These are phyloP conservation scores for Protomyces macrosporus DNA, from an alignment of 1,139 yeast species.

Conservation along the genomic window DNA sequence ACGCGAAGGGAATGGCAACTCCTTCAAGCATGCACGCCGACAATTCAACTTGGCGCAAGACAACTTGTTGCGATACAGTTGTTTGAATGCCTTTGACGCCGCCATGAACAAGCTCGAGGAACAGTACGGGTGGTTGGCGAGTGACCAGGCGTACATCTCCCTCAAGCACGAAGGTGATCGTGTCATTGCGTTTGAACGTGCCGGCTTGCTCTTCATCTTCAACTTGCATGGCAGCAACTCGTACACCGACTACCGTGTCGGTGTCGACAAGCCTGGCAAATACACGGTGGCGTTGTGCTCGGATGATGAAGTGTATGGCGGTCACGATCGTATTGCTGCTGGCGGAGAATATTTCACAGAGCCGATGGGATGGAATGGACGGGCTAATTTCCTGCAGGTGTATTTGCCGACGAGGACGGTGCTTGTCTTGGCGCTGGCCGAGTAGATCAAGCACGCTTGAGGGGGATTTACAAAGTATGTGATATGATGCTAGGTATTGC, in stretches of 20 bases:
- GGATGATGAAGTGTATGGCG: constrained; percentile 66
- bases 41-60: constrained; percentile 86
- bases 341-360: constrained; percentile 57
- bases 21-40: constrained; percentile 90
- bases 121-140: constrained; percentile 63
- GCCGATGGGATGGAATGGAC: constrained; percentile 70
- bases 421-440: constrained; percentile 53
- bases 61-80: constrained; percentile 69
- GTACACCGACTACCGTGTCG: constrained; percentile 72
- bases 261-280: constrained; percentile 73
- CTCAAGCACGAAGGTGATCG: constrained; percentile 84
- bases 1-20: constrained; percentile 75
- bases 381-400: constrained; percentile 70
- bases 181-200: constrained; percentile 81
- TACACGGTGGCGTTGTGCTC: constrained; percentile 71
- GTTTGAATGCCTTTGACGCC: constrained; percentile 68
- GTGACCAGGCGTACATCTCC: constrained; percentile 70
- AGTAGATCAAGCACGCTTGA: background rate
- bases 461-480: background rate
- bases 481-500: background rate
- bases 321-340: constrained; percentile 65
- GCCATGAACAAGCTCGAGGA: constrained; percentile 77
- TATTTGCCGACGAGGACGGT: constrained; percentile 83
- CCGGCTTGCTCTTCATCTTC: constrained; percentile 75
- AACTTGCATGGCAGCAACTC: constrained; percentile 84